Evolutionary conservation across 768 basidiomycete genomes (phyloP).

Genomic region (Boletus rufocinnamomeus): DNA sequence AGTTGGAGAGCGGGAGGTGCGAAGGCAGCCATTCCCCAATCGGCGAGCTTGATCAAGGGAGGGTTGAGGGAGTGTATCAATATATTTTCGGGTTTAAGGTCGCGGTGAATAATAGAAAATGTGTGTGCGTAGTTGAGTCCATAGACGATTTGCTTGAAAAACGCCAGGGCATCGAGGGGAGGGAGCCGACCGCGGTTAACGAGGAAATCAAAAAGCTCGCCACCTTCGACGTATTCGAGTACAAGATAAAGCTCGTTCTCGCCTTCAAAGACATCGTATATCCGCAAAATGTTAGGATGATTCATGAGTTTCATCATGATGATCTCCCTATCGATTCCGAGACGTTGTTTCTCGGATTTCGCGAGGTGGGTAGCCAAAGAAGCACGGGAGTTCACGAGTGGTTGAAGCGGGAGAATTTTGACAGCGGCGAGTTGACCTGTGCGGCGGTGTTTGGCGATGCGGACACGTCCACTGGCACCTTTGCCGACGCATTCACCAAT

Average conservation of each 20-base stretch:
- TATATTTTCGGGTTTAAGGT: conserved; percentile 98
- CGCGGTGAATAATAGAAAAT: conserved; percentile 97
- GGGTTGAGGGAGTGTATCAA: conserved; percentile 81
- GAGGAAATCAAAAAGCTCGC: conserved; percentile 95
- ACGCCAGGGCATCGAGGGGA: conserved; percentile 79
- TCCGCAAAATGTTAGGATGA: conserved; percentile 93
- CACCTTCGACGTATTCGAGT: conserved; percentile 93
- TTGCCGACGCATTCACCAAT: conserved; percentile 93
- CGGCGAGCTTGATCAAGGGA: conserved; percentile 91
- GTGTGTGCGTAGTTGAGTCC: conserved; percentile 96
- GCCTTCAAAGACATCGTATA: conserved; percentile 96
- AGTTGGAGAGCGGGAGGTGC: conserved; percentile 82
- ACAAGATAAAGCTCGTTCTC: conserved; percentile 89
- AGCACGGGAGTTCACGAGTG: conserved; percentile 70
- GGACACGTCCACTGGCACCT: conserved; percentile 92
- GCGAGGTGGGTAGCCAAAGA: conserved; percentile 66
- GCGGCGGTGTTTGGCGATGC: conserved; percentile 82
- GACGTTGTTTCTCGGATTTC: conserved; percentile 77
- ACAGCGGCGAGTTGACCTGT: conserved; percentile 94
- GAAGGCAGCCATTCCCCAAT: conserved; percentile 99
- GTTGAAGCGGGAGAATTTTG: conserved; percentile 89
- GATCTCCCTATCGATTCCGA: conserved; percentile 92
- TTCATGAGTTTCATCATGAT: conserved; percentile 99
- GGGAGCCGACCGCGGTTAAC: conserved; percentile 85
- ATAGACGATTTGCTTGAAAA: conserved; percentile 94